Base-by-base conservation (phyloP, 2,329 filamentous ascomycete species). In the Dryadomyces quercivorus region DNA sequence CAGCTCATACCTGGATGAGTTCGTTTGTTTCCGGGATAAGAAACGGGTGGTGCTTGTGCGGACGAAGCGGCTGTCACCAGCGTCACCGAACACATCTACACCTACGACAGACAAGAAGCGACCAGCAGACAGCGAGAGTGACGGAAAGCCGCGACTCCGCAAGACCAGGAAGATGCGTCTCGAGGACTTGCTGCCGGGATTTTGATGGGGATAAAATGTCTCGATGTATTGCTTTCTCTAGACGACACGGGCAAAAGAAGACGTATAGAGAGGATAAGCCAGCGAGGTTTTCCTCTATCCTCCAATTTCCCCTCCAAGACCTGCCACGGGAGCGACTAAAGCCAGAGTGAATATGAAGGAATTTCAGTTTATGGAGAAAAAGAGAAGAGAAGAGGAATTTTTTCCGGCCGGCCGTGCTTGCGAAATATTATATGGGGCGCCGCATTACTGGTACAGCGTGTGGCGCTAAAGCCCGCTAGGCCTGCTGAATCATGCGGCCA, bases 301-400 rank as follows among this genome's bases (percentile, higher is more conserved):
- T 79, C 75, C 79, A 77, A 67, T 83, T 84, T 84, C 81, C 81
- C 81, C 80, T 84, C 81, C 77, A 75, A 71, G 71, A 70, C 71
- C 72, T 75, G 74, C 72, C 77, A 80, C 74, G 71, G 76, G 69
- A 60, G 42, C 40, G 66, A 72, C 72, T 67, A 72, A 76, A 78
- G 73, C 73, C 75, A 80, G 80, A 84, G 80, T 83, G 80, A 82
- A 84, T 84, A 81, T 76, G 78, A 71, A 75, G 73, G 72, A 72
- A 72, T 66, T 66, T 65, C 65, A 70, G 72, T 72, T 72, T 69
- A 71, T 69, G 66, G 69, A 60, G 62, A 65, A 63, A 61, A 66
- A 60, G 61, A 56, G 58, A 55, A 58, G 55, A 57, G 44, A 43
- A 55, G 31, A 21, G 2, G 18, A 43, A 52, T 55, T 51, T n/a